These are phyloP conservation scores for Cylindrotheca fusiformis DNA, from an alignment of 108 stramenopile genomes.

Conservation along the genomic window DNA sequence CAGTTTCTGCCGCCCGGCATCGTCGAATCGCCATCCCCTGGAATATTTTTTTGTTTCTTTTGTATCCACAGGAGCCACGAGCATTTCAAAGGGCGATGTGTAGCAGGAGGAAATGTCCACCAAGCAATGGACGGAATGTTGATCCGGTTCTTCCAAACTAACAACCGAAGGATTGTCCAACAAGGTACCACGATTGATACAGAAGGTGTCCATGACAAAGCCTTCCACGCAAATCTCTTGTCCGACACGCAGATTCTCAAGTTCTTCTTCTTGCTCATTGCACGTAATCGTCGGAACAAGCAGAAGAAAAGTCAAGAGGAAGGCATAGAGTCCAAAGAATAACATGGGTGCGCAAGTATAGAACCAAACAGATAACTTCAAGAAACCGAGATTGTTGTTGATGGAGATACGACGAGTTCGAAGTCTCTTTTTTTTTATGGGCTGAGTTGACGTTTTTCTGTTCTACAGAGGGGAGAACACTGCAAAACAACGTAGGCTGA, in stretches of 20 bases:
- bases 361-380: too few species aligned
- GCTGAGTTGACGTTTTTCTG: too few species aligned
- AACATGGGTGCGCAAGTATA: too few species aligned
- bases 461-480: too few species aligned
- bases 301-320: too few species aligned
- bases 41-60: background rate
- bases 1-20: constrained; percentile 6
- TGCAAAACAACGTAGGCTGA: too few species aligned
- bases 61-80: constrained; percentile 12
- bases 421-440: too few species aligned
- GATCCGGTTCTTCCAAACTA: constrained; percentile 28
- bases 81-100: constrained; percentile 29
- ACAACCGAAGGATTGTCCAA: constrained; percentile 25
- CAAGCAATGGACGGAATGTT: constrained; percentile 46
- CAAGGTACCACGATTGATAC: constrained; percentile 28
- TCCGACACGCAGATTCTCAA: constrained; percentile 10
- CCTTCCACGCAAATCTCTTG: constrained; percentile 28
- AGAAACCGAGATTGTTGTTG: too few species aligned
- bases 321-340: too few species aligned
- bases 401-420: too few species aligned
- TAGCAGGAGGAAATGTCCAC: constrained; percentile 32
- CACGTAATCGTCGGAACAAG: too few species aligned
- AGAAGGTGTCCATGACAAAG: constrained; percentile 37
- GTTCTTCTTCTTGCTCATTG: too few species aligned
- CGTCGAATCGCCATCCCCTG: constrained; percentile 19